Base-by-base conservation (phyloP, 257 asterid species). In the Striga asiatica region DNA sequence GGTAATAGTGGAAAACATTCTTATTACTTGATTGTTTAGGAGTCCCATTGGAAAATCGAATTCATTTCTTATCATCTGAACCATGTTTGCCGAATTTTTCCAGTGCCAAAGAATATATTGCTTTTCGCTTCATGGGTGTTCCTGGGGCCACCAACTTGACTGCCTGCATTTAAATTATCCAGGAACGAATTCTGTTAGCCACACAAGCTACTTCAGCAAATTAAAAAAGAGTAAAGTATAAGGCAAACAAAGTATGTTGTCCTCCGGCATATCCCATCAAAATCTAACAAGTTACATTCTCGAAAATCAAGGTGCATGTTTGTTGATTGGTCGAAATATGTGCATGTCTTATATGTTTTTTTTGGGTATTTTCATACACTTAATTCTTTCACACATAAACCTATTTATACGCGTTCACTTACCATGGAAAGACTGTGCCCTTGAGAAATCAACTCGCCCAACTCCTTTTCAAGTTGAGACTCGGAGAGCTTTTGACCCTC, bases 391-490 rank as follows among this genome's bases (percentile, higher is more conserved):
- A n/a, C n/a, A n/a, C n/a, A n/a, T n/a, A n/a, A n/a, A n/a, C n/a
- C n/a, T n/a, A n/a, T n/a, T n/a, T n/a, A n/a, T n/a, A n/a, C n/a
- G n/a, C n/a, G n/a, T 1, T 43, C 2, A 16, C 42, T 39, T 83
- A 92, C 98, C 94, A 55, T 74, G 64, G 97, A 88, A 56, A 88
- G 97, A 45, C 91, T 74, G 65, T 76, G 83, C 42, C 97, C 95
- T 72, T 77, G 67, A 8, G 93, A 76, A 29, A 84, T 77, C 68
- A 92, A 61, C 65, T 76, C 80, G 35, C 76, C 64, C 76, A 92
- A 71, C 62, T 88, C 93, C 54, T 72, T 68, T 67, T 81, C 97
- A 54, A 92, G 77, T 78, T 92, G 75, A 19, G 88, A 79, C 50
- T 84, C 95, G 0, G 94, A 62, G 24, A 81, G 83, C 39, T 71